These are phyloP conservation scores for Penicillium sp. DNA, from an alignment of 2,329 filamentous ascomycete species.

Conservation along the genomic window DNA sequence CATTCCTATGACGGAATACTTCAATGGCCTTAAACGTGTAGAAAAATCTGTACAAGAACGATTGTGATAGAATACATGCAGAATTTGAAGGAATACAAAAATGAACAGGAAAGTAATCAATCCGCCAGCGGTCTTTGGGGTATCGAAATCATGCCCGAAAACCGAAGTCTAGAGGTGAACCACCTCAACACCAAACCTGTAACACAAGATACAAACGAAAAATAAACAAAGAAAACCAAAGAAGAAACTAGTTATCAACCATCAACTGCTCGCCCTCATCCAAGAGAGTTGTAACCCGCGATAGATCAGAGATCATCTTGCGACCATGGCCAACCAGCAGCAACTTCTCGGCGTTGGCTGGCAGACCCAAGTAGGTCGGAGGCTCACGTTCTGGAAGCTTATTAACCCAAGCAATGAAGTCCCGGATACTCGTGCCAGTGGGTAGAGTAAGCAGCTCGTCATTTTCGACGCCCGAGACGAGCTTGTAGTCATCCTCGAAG, in stretches of 20 bases:
- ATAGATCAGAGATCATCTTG: conserved; percentile 80
- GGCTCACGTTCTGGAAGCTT: conserved; percentile 91
- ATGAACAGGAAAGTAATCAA: not conserved
- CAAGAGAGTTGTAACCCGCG: conserved; percentile 80
- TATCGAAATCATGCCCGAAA: conserved; percentile 7
- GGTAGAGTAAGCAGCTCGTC: conserved; percentile 71
- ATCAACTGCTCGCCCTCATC: conserved; percentile 94
- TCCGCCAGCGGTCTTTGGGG: conserved; percentile 14
- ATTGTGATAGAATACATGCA: conserved; percentile 10
- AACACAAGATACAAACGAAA: not conserved
- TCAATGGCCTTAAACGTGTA: not conserved
- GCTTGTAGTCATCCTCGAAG: conserved; percentile 88
- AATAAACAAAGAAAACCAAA: conserved; percentile 2
- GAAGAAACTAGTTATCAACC: conserved; percentile 55
- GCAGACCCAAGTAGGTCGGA: conserved; percentile 89
- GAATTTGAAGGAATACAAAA: conserved; percentile 9
- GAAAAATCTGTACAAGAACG: conserved; percentile 13
- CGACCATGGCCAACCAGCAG: conserved; percentile 84
- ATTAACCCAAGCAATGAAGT: conserved; percentile 91
- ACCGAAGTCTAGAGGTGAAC: conserved; percentile 5
- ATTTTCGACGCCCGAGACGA: conserved; percentile 69
- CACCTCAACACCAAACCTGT: conserved; percentile 8
- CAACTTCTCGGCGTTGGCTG: conserved; percentile 94
- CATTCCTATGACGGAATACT: not conserved
- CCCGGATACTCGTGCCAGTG: conserved; percentile 74